Evolutionary conservation across 148 eudicot species (phyloP), one percentile per base, ranked within the genome.

Genomic region (Cornus controversa): DNA sequence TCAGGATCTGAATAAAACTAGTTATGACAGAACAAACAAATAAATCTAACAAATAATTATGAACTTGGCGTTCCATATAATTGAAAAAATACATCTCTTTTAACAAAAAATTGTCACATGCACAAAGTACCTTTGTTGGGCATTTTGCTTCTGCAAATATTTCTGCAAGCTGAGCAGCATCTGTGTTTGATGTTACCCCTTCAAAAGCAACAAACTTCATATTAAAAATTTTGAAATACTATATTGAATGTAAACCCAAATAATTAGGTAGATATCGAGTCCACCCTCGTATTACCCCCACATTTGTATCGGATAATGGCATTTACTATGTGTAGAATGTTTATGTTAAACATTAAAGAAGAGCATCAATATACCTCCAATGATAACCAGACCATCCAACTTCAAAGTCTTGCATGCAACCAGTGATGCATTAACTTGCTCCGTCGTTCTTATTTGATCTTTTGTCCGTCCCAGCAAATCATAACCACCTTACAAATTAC

Each of bases 171-270:
- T 92, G 97, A 77, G 99, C 99, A 78, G 99, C 99, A 87, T 96
- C 99, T 2, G 97, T 96, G 84, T 96, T 96, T 75, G 99, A 96
- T 80, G 98, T 96, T 64, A 96, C 97, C 82, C 99, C 98, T 96
- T 82, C 71, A 82, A 67, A 84, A 66, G 27, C 28, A 77, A 65
- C 71, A 31, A 74, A 77, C 54, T 23, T 14, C 22, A 16, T 28
- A 42, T 69, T 60, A 80, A 27, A 28, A 80, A 69, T 66, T 42
- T 69, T 37, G 4, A 58, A 27, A 64, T 63, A 5, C 26, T 20
- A 18, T 2, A 36, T 16, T 27, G 34, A 68, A 28, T 13, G 13
- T 34, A 63, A 50, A 47, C 24, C 57, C 62, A 63, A 28, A 66
- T 25, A 28, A 28, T 16, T 23, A 80, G 69, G 69, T 42, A 18